Base-by-base conservation (phyloP, 1,284 basidiomycete species). In the Coniferiporia weirii region DNA sequence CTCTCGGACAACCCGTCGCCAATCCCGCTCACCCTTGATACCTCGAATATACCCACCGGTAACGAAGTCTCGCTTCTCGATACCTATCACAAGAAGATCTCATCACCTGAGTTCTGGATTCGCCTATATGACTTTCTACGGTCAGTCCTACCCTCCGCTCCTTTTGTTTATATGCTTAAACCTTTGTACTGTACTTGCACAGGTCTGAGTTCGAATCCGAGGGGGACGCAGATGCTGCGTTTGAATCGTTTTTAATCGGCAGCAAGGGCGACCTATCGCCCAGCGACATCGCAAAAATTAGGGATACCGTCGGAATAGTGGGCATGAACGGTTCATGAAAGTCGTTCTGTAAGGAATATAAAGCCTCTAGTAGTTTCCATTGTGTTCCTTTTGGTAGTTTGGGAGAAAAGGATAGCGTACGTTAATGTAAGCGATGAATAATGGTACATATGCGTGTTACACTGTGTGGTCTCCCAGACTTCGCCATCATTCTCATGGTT, bases 71-170 rank as follows among this genome's bases (percentile, higher is more conserved):
- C 77, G 54, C 66, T 81, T 63, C 68, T 71, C 38, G 78, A 80
- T 13, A 71, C 82, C 1, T 94, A 88, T 71, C 89, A 92, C 66
- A 68, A 75, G 36, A 80, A 79, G 15, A 76, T 94, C n/a, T 75
- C 87, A 1, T 76, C 83, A 38, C 89, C 91, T 0, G 78, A 75
- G 51, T 94, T 93, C 69, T 95, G 93, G 93, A 76, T 80, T 54
- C 77, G 78, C 49, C 67, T 95, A 12, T 76, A 85, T 60, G 69
- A 68, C 35, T 89, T 93, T 69, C 76, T 93, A 63, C 75, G 76
- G 82, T 86, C 65, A 54, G 79, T 74, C 43, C n/a, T 6, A 27
- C 12, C 10, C 38, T 8, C 15, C 43, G 36, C 38, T 17, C 27
- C 19, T 35, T 45, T 22, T 32, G 8, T n/a, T 35, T 15, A 40